phyloP scores from a whole-genome alignment of 2,329 filamentous ascomycete genomes.

The Pseudodiploospora longispora region DNA sequence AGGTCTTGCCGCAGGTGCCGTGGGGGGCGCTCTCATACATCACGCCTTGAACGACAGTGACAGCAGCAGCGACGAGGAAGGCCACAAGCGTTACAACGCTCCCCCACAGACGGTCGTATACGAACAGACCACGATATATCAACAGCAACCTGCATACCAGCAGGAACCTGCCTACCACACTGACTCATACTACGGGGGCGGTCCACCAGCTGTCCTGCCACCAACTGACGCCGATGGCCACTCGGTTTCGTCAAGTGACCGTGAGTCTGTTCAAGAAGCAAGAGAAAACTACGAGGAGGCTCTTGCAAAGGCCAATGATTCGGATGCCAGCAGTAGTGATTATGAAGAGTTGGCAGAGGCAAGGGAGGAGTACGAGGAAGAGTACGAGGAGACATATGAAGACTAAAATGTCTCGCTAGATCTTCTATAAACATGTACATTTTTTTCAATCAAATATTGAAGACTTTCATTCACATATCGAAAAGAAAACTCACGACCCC shows the following conservation, averaged over 20 bases:
- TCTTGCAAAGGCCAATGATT: conserved; percentile 29
- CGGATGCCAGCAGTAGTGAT: conserved; percentile 42
- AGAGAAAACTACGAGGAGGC: conserved; percentile 37
- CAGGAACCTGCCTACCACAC: background rate
- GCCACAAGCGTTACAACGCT: conserved; percentile 10
- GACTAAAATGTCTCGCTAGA: conserved; percentile 11
- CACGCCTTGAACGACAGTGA: conserved; percentile 36
- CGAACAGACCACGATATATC: background rate
- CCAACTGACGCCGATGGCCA: conserved; percentile 32
- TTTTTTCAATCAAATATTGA: background rate
- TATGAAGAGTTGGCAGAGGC: conserved; percentile 45
- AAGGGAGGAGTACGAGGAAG: conserved; percentile 41
- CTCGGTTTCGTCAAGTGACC: conserved; percentile 34
- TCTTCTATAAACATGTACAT: background rate
- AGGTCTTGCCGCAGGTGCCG: conserved; percentile 48
- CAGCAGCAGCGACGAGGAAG: conserved; percentile 11
- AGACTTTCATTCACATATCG: background rate
- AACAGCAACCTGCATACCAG: background rate
- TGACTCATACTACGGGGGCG: conserved; percentile 8
- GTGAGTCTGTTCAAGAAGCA: conserved; percentile 33
- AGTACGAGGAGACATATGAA: conserved; percentile 37
- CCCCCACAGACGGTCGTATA: conserved; percentile 1
- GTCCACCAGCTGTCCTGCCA: conserved; percentile 28
- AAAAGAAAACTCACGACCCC: background rate
- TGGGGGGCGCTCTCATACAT: conserved; percentile 50